Base-by-base conservation (phyloP, 2,329 filamentous ascomycete species). In the Cytospora leucostoma region DNA sequence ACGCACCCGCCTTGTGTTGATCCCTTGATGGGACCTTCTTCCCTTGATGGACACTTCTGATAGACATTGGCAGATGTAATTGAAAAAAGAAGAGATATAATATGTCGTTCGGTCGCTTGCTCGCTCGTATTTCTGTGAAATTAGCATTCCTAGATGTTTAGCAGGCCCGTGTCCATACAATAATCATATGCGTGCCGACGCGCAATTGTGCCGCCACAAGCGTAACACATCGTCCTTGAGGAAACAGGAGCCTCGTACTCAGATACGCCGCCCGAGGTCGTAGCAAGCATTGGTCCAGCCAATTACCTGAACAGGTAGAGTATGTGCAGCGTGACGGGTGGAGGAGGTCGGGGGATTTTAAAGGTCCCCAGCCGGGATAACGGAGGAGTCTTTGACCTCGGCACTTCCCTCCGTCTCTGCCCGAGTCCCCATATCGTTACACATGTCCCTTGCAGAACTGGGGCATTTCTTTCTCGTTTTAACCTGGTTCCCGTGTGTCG, bases 21-120 rank as follows among this genome's bases (percentile, higher is more conserved):
- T 40, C 38, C 51, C 35, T 21, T 35, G n/a, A 35, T 40, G 19
- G 55, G 59, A 19, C 15, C 47, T 5, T 17, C 3, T 6, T 50
- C 33, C 13, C 34, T 19, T 51, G 61, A 59, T 35, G 27, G n/a
- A 47, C 44, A 59, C 51, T 49, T 59, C 38, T 32, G 52, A 63
- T 59, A 63, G 61, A 63, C 51, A 49, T 52, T 34, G 50, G 61
- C 61, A 40, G 50, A 54, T 40, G 56, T 37, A 55, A 59, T 27
- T 40, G 61, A 63, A 55, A 51, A 37, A 58, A 34, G 33, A 51
- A 62, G 38, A 38, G 7, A 1, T 10, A 19, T 33, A 50, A 59
- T 51, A 60, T 51, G 61, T 44, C 51, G 11, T n/a, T 8, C 19
- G 8, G 11, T 47, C n/a, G n/a, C 17, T 19, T n/a, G n/a, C 21